Percentiles rank a stretch among this genome's conserved stretches.
These are phyloP conservation scores for Trichoderma koningiopsis DNA, from an alignment of 2,329 filamentous ascomycete species.

Conservation along the genomic window DNA sequence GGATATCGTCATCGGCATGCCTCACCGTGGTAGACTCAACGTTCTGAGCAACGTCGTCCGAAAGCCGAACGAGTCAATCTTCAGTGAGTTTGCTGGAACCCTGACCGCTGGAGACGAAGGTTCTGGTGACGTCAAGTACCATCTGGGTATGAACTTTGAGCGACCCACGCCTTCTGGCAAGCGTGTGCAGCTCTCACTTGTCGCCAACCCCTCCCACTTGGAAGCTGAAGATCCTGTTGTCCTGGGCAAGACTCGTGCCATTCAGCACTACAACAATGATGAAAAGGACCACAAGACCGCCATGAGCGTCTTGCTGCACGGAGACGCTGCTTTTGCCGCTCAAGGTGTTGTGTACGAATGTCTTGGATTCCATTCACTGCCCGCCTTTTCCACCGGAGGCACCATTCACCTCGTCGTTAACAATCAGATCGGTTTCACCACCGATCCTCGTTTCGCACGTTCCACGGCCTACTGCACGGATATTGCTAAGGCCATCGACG, in stretches of 20 bases:
- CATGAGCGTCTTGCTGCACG: conserved; percentile 95
- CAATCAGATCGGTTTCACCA: conserved; percentile 99
- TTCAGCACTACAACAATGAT: conserved; percentile 98
- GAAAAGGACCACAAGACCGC: conserved; percentile 85
- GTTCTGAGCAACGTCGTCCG: conserved; percentile 97
- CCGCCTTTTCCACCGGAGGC: conserved; percentile 94
- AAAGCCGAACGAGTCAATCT: conserved; percentile 99
- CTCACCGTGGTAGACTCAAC: conserved; percentile 96
- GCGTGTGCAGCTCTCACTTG: conserved; percentile 97
- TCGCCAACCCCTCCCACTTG: conserved; percentile 97
- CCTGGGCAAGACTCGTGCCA: conserved; percentile 93
- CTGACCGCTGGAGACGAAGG: conserved; percentile 89
- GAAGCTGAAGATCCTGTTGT: conserved; percentile 98
- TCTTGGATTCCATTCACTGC: conserved; percentile 93
- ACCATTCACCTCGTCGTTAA: conserved; percentile 97
- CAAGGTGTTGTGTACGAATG: conserved; percentile 99
- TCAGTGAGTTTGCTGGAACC: conserved; percentile 94
- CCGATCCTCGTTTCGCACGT: conserved; percentile 93
- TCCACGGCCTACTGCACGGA: conserved; percentile 99
- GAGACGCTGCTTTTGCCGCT: conserved; percentile 93
- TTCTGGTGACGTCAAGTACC: conserved; percentile 98
- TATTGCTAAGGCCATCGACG: conserved; percentile 98
- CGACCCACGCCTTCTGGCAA: conserved; percentile 96
- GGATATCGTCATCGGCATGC: conserved; percentile 99
- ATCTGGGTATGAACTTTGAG: conserved; percentile 99